These are phyloP conservation scores for Thelonectria olida DNA, from an alignment of 2,329 filamentous ascomycete genomes.

Conservation along the genomic window DNA sequence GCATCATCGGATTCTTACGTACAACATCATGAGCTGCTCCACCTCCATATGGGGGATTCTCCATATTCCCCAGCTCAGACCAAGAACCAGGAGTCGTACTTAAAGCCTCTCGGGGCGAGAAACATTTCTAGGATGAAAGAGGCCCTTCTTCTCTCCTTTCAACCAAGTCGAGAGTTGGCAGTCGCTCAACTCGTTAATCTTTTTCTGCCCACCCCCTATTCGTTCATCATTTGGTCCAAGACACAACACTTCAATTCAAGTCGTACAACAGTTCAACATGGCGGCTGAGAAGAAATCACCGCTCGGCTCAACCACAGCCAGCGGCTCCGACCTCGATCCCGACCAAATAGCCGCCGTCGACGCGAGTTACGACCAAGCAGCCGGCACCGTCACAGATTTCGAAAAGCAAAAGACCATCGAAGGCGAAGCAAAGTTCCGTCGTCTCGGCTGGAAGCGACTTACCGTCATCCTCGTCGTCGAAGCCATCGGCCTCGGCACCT, in stretches of 20 bases:
- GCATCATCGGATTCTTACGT: constrained; percentile 27
- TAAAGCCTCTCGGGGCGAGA: neutral
- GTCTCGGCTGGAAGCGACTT: constrained; percentile 29
- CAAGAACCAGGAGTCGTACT: neutral
- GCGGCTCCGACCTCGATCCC: constrained; percentile 5
- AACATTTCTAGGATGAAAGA: neutral
- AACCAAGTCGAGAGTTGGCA: constrained; percentile 3
- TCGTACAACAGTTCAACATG: constrained; percentile 11
- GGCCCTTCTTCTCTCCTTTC: neutral
- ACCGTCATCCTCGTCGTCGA: constrained; percentile 29
- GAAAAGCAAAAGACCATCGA: constrained; percentile 26
- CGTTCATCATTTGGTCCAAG: neutral
- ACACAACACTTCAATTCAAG: neutral
- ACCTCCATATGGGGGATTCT: constrained; percentile 11
- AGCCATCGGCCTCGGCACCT: constrained; percentile 29
- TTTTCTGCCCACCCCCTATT: neutral
- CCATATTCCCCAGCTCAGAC: constrained; percentile 12
- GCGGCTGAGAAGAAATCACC: constrained; percentile 3
- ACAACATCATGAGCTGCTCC: constrained; percentile 18
- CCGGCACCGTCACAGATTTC: constrained; percentile 26
- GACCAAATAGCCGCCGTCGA: constrained; percentile 19
- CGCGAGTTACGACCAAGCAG: constrained; percentile 18
- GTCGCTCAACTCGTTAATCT: constrained; percentile 4
- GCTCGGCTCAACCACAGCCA: neutral
- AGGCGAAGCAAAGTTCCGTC: constrained; percentile 27